Percentiles rank a stretch among this genome's conserved stretches.
Conservation (phyloP, 1,284 basidiomycete genomes). For the Bothia castanella region DNA sequence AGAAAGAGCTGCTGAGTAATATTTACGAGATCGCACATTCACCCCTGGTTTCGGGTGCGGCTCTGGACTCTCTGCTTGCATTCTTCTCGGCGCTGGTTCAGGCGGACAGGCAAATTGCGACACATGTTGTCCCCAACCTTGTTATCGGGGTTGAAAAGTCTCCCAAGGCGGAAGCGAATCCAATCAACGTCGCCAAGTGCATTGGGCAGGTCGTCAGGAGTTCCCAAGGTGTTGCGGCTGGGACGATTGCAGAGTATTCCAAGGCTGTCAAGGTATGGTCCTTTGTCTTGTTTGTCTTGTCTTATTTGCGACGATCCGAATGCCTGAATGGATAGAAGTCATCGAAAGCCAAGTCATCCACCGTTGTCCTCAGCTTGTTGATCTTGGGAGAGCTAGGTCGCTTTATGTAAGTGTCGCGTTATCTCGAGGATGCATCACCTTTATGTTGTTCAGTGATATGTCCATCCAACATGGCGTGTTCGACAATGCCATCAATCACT, state of each 20-base stretch:
- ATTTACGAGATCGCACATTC: conserved; percentile 75
- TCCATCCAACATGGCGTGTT: conserved; percentile 75
- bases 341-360: conserved; percentile 62
- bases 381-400: conserved; percentile 89
- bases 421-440: background rate
- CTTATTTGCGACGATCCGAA: background rate
- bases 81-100: conserved; percentile 83
- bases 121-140: conserved; percentile 71
- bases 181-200: conserved; percentile 75
- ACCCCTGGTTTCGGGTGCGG: conserved; percentile 66
- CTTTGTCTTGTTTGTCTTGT: background rate
- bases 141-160: conserved; percentile 59
- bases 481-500: conserved; percentile 66
- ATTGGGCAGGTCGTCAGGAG: conserved; percentile 77
- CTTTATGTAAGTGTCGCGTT: conserved; percentile 64
- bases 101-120: conserved; percentile 77
- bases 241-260: conserved; percentile 77
- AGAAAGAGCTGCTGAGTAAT: conserved; percentile 62
- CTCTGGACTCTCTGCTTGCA: conserved; percentile 74
- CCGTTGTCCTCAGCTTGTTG: conserved; percentile 78
- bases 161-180: conserved; percentile 50
- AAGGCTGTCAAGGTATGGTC: conserved; percentile 65
- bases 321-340: conserved; percentile 42
- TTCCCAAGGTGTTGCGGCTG: conserved; percentile 66
- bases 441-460: conserved; percentile 63